Conservation (phyloP, 768 basidiomycete species). For the Brasilioporus rufonigricans region DNA sequence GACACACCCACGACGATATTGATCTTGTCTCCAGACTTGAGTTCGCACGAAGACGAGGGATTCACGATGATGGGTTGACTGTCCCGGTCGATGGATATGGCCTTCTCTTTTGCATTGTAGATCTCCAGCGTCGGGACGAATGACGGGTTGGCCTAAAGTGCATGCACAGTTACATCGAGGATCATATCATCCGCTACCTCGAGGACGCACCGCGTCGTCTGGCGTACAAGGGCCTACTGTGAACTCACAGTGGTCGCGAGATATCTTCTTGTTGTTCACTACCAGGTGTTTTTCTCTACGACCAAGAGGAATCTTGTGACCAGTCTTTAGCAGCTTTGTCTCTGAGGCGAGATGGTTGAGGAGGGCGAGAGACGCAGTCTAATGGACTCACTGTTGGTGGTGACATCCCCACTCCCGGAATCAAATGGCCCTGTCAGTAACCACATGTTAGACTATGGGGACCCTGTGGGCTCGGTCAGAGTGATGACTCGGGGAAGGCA, state of each 20-base stretch:
- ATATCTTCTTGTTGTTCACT: conserved; percentile 63
- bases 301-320: conserved; percentile 52
- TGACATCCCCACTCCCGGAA: conserved; percentile 32
- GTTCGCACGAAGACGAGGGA: conserved; percentile 35
- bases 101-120: conserved; percentile 47
- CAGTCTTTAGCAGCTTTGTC: conserved; percentile 62
- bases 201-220: conserved; percentile 54
- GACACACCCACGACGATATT: conserved; percentile 41
- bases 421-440: conserved; percentile 55
- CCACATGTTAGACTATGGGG: conserved; percentile 43
- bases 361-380: conserved; percentile 24
- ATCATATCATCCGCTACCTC: background rate
- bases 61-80: conserved; percentile 35
- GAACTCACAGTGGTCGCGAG: conserved; percentile 58
- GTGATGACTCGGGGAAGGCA: background rate
- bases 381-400: conserved; percentile 39
- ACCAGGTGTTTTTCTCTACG: conserved; percentile 52
- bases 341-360: conserved; percentile 27
- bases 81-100: conserved; percentile 40
- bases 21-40: conserved; percentile 56
- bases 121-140: conserved; percentile 49
- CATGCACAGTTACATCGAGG: background rate
- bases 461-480: background rate
- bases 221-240: conserved; percentile 49
- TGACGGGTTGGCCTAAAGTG: conserved; percentile 46